Conservation (phyloP, 2,329 filamentous ascomycete genomes). For the Coniochaeta ligniaria region DNA sequence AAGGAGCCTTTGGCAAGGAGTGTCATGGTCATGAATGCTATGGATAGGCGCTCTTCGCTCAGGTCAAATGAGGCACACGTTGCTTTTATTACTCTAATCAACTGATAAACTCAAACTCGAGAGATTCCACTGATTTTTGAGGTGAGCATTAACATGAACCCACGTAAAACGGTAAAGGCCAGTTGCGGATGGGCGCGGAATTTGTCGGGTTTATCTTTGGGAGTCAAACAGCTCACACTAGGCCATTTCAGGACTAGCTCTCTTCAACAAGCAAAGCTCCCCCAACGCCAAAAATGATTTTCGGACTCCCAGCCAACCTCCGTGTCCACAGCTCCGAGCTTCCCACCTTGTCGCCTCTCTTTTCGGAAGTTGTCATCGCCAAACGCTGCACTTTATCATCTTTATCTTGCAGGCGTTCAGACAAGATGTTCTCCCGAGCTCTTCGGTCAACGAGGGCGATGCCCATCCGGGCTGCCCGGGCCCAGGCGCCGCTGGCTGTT, state of each 20-base stretch:
- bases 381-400: conserved; percentile 1
- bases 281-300: conserved; percentile 19
- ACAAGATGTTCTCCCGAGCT: conserved; percentile 64
- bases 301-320: conserved; percentile 2
- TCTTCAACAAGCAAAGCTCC: conserved; percentile 17
- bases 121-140: not conserved
- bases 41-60: not conserved
- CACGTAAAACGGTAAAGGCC: not conserved
- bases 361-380: conserved; percentile 2
- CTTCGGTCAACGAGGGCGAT: conserved; percentile 55
- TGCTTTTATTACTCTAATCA: not conserved
- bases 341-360: not conserved
- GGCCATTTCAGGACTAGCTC: not conserved
- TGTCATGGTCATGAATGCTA: not conserved
- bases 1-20: not conserved
- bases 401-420: not conserved
- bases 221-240: not conserved
- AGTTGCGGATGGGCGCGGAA: not conserved
- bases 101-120: not conserved
- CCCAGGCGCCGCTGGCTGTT: conserved; percentile 34
- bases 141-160: not conserved
- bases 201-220: not conserved
- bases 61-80: not conserved
- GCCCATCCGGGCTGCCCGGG: conserved; percentile 45
- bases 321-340: conserved; percentile 3